phyloP scores from a whole-genome alignment of 768 basidiomycete genomes.

The Boletus speciosus region DNA sequence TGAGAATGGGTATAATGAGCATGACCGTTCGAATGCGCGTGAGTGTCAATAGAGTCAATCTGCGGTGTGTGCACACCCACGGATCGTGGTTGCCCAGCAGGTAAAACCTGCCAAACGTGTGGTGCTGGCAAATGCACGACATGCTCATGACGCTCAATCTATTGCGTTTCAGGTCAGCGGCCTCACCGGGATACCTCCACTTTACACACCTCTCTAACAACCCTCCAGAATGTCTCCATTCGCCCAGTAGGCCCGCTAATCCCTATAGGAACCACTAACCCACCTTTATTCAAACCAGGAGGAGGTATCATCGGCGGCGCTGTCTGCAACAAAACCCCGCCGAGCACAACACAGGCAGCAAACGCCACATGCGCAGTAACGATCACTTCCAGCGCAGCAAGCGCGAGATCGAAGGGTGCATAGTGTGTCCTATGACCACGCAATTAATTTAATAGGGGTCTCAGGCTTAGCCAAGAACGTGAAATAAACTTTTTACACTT shows the following conservation, averaged over 20 bases:
- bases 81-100: constrained; percentile 31
- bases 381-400: constrained; percentile 73
- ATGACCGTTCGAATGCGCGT: constrained; percentile 9
- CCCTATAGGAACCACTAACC: constrained; percentile 2
- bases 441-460: neutral
- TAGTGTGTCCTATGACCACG: constrained; percentile 46
- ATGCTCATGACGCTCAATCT: constrained; percentile 83
- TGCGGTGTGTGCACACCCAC: neutral
- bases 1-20: constrained; percentile 3
- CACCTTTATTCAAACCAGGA: constrained; percentile 11
- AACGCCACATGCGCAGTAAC: constrained; percentile 84
- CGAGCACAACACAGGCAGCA: constrained; percentile 77
- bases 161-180: neutral
- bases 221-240: constrained; percentile 79
- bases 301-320: constrained; percentile 49
- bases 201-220: constrained; percentile 70
- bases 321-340: constrained; percentile 86
- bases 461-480: neutral
- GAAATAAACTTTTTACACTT: constrained; percentile 28
- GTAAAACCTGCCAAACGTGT: constrained; percentile 84
- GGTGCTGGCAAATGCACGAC: constrained; percentile 81
- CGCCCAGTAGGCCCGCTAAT: constrained; percentile 43
- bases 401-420: constrained; percentile 73
- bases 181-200: neutral
- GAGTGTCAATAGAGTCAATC: neutral